These are phyloP conservation scores for Sphagnum magellanicum DNA, from an alignment of 228 moss, liverwort and hornwort genomes.

Conservation along the genomic window DNA sequence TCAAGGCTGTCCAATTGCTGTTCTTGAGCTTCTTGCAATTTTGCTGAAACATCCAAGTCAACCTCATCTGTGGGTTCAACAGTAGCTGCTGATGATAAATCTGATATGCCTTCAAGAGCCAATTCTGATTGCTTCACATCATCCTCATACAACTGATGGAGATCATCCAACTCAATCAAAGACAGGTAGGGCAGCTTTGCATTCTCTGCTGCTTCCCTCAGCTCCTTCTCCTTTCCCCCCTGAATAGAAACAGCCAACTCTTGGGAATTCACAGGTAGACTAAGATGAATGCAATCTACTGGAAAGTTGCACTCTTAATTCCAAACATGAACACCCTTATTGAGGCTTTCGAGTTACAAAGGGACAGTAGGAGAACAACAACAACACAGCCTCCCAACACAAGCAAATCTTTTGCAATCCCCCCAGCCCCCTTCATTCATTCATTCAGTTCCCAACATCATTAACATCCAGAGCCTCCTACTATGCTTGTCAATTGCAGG, in stretches of 20 bases:
- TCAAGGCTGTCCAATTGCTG: constrained; percentile 48
- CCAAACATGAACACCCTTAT: no score
- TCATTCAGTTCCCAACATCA: no score
- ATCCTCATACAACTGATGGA: constrained; percentile 66
- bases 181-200: constrained; percentile 69
- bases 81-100: background rate
- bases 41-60: constrained; percentile 42
- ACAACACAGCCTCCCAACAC: background rate
- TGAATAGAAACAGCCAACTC: background rate
- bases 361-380: no score
- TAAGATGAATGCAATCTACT: no score
- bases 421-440: background rate
- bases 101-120: constrained; percentile 45
- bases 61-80: constrained; percentile 20
- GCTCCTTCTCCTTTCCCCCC: constrained; percentile 33
- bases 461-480: no score
- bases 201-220: constrained; percentile 51
- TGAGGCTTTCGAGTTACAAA: no score
- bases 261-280: no score
- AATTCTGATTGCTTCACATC: constrained; percentile 45
- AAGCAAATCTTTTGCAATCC: background rate
- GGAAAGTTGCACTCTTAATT: no score
- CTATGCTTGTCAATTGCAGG: no score
- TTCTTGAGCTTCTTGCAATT: constrained; percentile 56
- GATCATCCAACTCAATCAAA: constrained; percentile 67